A percentile compares a stretch with the other conserved stretches of the same genome.
Conservation (phyloP, 352 stramenopile species). For the Phytophthora pluvialis region DNA sequence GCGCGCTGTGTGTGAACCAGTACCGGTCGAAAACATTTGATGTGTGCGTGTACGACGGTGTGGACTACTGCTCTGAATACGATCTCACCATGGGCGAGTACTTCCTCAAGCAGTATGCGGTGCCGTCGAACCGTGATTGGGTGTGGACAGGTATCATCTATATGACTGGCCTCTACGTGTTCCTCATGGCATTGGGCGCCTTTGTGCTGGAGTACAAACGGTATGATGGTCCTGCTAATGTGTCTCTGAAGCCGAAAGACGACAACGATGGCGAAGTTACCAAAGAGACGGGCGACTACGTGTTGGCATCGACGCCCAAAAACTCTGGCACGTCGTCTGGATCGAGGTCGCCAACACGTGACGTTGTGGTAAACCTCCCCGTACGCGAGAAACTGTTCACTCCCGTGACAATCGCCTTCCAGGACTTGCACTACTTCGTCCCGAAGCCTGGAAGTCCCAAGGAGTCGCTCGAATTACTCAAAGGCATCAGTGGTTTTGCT, state of each 20-base stretch:
- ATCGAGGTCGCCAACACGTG: background rate
- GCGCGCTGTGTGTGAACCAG: conserved; percentile 2
- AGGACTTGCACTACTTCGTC: conserved; percentile 5
- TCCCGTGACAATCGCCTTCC: background rate
- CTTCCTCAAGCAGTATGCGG: conserved; percentile 3
- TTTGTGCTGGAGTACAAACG: conserved; percentile 8
- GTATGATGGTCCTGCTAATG: background rate
- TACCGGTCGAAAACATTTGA: conserved; percentile 1
- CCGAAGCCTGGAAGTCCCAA: background rate
- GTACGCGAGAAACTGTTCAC: conserved; percentile 4
- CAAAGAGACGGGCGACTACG: conserved; percentile 4
- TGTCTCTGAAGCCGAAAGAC: too few relatives aligned
- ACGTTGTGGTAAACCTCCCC: background rate
- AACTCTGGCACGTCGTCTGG: background rate
- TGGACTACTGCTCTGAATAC: conserved; percentile 5
- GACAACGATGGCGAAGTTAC: too few relatives aligned
- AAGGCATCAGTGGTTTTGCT: conserved; percentile 21
- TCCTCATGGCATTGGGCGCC: conserved; percentile 1
- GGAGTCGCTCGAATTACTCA: conserved; percentile 9
- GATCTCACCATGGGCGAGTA: conserved; percentile 7
- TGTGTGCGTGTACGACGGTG: conserved; percentile 4
- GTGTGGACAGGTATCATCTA: conserved; percentile 10
- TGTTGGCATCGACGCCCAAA: background rate
- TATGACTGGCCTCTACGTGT: conserved; percentile 5
- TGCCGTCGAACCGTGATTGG: background rate